Base-by-base conservation (phyloP, 345 rosid species). In the Lumnitzera littorea region DNA sequence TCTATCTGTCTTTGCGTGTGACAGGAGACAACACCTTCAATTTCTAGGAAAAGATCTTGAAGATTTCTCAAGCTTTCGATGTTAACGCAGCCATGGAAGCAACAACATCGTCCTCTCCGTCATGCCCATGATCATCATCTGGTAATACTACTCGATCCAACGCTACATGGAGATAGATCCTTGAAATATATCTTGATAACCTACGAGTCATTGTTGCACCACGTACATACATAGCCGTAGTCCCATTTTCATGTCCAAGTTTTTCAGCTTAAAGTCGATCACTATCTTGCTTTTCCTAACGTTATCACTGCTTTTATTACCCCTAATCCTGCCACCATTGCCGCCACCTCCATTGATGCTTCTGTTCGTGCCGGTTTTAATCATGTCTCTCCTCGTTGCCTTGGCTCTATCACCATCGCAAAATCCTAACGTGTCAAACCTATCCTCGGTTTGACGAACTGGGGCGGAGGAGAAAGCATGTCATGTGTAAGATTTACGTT, bases 291-390 rank as follows among this genome's bases (percentile, higher is more conserved):
- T 67, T 51, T 6, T 75, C 20, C 51, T 75, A 10, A 46, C 72
- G 2, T 12, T 70, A 31, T 48, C 48, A n/a, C 64, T 75, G 14
- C 55, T 75, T 14, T 36, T 71, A 24, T 67, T 75, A 6, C 79
- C 79, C 25, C 67, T 71, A 15, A 36, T 75, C 53, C 27, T 75
- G 61, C 79, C 79, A 1, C 79, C 75, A 5, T 47, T 70, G 43
- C 79, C 79, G 1, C 79, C 79, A 2, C 79, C 79, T 12, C 79
- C 79, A 14, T 31, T 58, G 55, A 23, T 71, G 64, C 67, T 75
- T 49, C 68, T 75, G n/a, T 13, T 61, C 41, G 46, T 75, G 12
- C 79, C 79, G 17, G 75, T 75, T 36, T 47, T 75, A 53, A 75
- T 75, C 48, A 64, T 75, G 72, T 53, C 51, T 9, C 60, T 71